Percentiles rank a stretch among this genome's conserved stretches.
These are phyloP conservation scores for Hymenoscyphus occultus DNA, from an alignment of 2,329 filamentous ascomycete genomes.

Conservation along the genomic window DNA sequence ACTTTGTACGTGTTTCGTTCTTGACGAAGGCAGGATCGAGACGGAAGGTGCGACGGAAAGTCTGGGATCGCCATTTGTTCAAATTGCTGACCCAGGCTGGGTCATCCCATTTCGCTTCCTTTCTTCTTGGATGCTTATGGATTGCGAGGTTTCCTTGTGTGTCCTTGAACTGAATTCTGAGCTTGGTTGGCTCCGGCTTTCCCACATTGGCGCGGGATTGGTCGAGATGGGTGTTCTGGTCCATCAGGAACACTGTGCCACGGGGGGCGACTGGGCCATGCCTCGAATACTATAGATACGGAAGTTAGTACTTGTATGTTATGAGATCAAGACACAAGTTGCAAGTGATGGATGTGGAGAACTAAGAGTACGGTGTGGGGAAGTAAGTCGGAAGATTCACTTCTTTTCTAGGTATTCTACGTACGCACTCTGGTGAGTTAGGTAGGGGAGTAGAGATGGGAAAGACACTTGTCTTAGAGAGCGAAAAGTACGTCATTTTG, in stretches of 20 bases:
- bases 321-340: not conserved
- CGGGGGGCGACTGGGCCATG: not conserved
- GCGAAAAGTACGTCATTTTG: too few relatives aligned
- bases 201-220: not conserved
- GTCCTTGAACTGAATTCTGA: not conserved
- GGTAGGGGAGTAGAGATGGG: too few relatives aligned
- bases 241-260: not conserved
- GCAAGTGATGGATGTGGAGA: not conserved
- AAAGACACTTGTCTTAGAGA: too few relatives aligned
- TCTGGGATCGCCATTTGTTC: slow-evolving; percentile 14
- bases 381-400: not conserved
- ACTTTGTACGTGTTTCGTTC: slow-evolving; percentile 3
- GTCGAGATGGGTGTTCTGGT: slow-evolving; percentile 16
- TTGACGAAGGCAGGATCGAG: slow-evolving; percentile 9
- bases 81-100: slow-evolving; percentile 11
- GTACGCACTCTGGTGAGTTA: too few relatives aligned
- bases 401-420: not conserved
- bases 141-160: not conserved
- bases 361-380: not conserved
- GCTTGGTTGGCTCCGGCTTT: not conserved
- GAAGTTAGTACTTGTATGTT: not conserved
- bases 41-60: slow-evolving; percentile 12
- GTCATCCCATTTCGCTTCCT: slow-evolving; percentile 21
- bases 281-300: not conserved
- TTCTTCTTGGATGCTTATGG: not conserved